Evolutionary conservation across 148 eudicot genomes (phyloP).

Genomic region (Chenopodium formosanum): DNA sequence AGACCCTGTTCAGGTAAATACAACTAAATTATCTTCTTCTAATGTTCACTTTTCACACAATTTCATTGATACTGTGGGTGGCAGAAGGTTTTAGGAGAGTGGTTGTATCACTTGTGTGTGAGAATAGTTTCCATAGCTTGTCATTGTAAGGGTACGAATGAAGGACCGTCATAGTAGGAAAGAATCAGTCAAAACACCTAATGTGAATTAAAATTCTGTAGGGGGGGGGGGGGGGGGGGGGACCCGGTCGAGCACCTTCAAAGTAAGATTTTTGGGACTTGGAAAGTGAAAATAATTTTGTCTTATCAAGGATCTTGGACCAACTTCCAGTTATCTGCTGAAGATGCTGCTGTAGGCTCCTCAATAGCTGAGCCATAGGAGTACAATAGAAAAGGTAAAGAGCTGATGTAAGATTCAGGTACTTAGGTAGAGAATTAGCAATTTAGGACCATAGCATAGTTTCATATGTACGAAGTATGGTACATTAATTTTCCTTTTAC

Average conservation of each 20-base stretch:
- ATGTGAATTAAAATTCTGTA: too few relatives aligned
- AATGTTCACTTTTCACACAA: neutral
- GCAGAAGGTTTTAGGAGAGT: neutral
- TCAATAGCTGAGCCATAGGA: neutral
- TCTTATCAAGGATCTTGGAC: neutral
- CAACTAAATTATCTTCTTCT: neutral
- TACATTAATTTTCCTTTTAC: neutral
- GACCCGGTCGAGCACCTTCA: neutral
- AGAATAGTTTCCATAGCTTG: neutral
- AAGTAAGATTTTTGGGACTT: neutral
- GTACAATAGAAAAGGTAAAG: neutral
- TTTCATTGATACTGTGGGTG: neutral
- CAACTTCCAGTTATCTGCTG: neutral
- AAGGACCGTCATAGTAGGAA: neutral
- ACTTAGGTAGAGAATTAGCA: neutral
- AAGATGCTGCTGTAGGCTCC: neutral
- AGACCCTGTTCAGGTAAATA: slow-evolving; percentile 81
- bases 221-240: too few relatives aligned
- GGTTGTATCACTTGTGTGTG: neutral
- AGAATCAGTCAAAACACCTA: neutral
- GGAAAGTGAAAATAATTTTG: neutral
- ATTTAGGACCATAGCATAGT: neutral
- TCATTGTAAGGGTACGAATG: neutral
- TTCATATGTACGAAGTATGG: neutral
- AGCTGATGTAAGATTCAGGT: neutral